A percentile compares a stretch with the other conserved stretches of the same genome.
Conservation (phyloP, 192 early-diverging fungal genomes). For the Entomortierella parvispora region DNA sequence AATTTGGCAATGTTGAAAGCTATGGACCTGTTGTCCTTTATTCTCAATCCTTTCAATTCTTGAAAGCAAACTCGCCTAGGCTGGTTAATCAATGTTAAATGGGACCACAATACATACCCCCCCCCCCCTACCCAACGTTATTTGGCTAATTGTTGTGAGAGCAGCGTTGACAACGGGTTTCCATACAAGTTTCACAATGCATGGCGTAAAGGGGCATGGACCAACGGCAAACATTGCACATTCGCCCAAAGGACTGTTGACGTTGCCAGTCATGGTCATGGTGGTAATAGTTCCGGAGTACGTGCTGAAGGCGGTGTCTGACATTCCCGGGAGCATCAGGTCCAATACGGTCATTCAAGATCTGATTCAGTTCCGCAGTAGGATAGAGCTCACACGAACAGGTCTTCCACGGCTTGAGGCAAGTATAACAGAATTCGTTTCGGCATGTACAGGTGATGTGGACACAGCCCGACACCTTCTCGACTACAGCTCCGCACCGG, state of each 20-base stretch:
- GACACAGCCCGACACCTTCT: conserved; percentile 8
- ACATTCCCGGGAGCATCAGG: conserved; percentile 7
- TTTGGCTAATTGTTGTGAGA: conserved; percentile 17
- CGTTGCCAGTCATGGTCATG: conserved; percentile 22
- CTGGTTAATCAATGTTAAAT: no score
- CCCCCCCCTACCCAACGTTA: no score
- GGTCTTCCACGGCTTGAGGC: conserved; percentile 17
- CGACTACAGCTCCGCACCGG: conserved; percentile 27
- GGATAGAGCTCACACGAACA: conserved; percentile 27
- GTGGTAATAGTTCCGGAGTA: conserved; percentile 28
- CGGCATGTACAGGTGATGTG: conserved; percentile 24
- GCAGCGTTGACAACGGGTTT: conserved; percentile 17
- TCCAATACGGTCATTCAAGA: conserved; percentile 30
- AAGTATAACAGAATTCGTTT: conserved; percentile 32
- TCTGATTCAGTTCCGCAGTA: conserved; percentile 6
- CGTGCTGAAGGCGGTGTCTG: conserved; percentile 30
- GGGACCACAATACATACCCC: no score
- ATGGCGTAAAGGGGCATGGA: conserved; percentile 9
- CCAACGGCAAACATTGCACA: conserved; percentile 17
- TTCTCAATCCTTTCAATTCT: no score
- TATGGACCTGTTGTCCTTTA: no score
- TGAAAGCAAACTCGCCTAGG: no score
- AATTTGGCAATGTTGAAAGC: no score
- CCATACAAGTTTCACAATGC: conserved; percentile 16
- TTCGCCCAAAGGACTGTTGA: not conserved